phyloP scores from a whole-genome alignment of 495 filamentous ascomycete species.

The Annulohypoxylon bovei region DNA sequence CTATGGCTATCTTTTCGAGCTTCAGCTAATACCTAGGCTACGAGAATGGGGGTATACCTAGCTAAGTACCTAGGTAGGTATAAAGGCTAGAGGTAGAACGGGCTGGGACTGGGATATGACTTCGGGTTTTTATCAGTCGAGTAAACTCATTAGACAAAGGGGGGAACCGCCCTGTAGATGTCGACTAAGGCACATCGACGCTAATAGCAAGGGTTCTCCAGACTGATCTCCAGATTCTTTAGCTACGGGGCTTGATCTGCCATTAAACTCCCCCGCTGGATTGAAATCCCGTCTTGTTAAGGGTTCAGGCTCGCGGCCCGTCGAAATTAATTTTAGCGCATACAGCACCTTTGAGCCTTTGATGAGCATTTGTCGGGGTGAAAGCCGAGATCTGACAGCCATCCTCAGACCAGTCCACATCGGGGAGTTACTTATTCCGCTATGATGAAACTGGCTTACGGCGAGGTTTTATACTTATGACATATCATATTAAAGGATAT shows the following conservation, averaged over 20 bases:
- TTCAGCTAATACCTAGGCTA: constrained; percentile 5
- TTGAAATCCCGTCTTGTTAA: not conserved
- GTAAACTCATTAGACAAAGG: constrained; percentile 15
- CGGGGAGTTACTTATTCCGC: not conserved
- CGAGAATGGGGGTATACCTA: not conserved
- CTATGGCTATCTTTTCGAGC: too few species aligned
- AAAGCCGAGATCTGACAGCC: constrained; percentile 8
- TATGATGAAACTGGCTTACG: constrained; percentile 25
- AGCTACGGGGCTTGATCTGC: not conserved
- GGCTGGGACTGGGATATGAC: constrained; percentile 5
- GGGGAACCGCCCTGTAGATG: not conserved
- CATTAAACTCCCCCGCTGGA: not conserved
- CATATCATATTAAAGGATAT: constrained; percentile 16
- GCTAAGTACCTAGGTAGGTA: too few species aligned
- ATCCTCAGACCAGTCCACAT: not conserved
- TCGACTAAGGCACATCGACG: constrained; percentile 27
- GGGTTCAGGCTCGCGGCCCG: not conserved
- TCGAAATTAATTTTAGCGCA: not conserved
- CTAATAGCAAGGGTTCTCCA: constrained; percentile 33
- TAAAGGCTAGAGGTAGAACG: constrained; percentile 1
- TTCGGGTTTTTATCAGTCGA: not conserved
- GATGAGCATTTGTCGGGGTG: not conserved
- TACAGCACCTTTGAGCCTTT: not conserved
- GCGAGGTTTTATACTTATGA: constrained; percentile 9
- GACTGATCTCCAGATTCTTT: constrained; percentile 37